Evolutionary conservation across 2,329 filamentous ascomycete species (phyloP), one percentile per base, ranked within the genome.

Genomic region (Endocalyx cinctus): DNA sequence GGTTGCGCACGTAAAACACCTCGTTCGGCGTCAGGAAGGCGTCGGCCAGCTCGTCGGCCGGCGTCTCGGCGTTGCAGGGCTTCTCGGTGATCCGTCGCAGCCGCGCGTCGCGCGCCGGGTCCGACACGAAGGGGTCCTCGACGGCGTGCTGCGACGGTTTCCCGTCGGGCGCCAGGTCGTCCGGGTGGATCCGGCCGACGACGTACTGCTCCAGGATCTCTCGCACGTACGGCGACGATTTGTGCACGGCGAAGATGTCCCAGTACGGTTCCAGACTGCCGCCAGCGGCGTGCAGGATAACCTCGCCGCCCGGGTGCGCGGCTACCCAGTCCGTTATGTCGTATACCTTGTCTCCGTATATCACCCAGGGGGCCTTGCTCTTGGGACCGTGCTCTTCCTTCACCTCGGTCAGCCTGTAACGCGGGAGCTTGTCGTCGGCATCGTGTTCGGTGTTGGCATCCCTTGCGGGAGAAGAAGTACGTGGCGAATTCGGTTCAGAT

Each of bases 201-300:
- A 72, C 61, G 48, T 79, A 84, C 44, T 77, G 69, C n/a, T 75
- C 66, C 1, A 84, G 63, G 25, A 84, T 79, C 31, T 82, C 75
- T 38, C 71, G 69, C 5, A 84, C 77, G 39, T 84, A 74, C 26
- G 74, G 65, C 13, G 71, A 68, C 13, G 71, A 68, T 52, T 83
- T 79, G 61, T 84, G 80, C 38, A 84, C 83, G 29, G 70, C 67
- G 51, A 84, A 84, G 33, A 84, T 81, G 38, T 82, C 66, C 80
- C 80, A 84, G 57, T 82, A 84, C 0, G 74, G 71, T 32, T 84
- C 79, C 31, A 84, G 72, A 34, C 70, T 73, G 23, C 74, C 72
- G 4, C 80, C 80, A 1, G 77, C 78, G 2, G 80, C 80, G 18
- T 74, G 70, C 7, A 84, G 62, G 38, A 84, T 84, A 11, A 84